Base-by-base conservation (phyloP, 2,329 filamentous ascomycete species). In the Fusarium succisae region DNA sequence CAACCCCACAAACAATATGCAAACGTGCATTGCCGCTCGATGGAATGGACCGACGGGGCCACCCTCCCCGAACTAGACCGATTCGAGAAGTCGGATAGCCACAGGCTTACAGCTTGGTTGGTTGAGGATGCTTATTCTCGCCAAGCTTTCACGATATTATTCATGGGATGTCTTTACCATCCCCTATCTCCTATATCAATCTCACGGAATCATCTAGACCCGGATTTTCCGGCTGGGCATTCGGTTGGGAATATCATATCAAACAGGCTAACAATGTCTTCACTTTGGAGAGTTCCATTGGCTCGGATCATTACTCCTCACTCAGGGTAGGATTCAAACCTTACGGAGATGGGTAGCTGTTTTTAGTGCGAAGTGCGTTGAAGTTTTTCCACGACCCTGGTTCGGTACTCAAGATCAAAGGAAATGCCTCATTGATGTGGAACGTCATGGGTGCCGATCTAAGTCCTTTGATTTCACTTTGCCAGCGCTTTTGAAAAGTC, bases 401-500 rank as follows among this genome's bases (percentile, higher is more conserved):
- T 39, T 57, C 58, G 55, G 58, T 53, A 71, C 37, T 70, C 45
- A 66, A 56, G 50, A 73, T 63, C 47, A 41, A 38, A 56, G 48
- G 66, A 74, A 73, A 73, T 73, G 53, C 70, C 70, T 73, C 70
- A 71, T 60, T 45, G 47, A 71, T 51, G 59, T 41, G 45, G 56
- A 74, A 61, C 66, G 60, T 60, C 57, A 66, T 51, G 47, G 41
- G 47, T 47, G 70, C 62, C 61, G 70, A 74, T 73, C 70, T 24
- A 51, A 64, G 70, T 67, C 70, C 70, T 73, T 73, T 74, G 70
- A 73, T 73, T 48, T 74, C 70, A 45, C 38, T 41, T 24, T 32
- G 22, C 58, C 44, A 32, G 41, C 39, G 44, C 62, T 38, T 44
- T 38, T 50, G 48, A 50, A 37, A 45, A 30, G 20, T 32, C 37